Base-by-base conservation (phyloP, 768 basidiomycete species). In the Lactarius sanguifluus region DNA sequence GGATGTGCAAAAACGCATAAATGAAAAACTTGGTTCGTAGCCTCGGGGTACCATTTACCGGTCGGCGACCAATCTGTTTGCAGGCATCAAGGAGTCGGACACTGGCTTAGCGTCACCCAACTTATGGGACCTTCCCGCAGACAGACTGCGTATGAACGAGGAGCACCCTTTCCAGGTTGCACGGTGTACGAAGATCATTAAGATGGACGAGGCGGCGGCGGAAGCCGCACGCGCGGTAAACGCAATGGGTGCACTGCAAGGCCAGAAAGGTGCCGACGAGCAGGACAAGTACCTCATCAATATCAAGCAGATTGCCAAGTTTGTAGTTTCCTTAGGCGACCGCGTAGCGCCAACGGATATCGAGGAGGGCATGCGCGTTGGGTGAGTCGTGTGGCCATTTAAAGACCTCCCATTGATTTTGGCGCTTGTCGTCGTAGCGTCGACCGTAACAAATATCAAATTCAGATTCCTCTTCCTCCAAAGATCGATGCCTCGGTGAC, bases 301-400 rank as follows among this genome's bases (percentile, higher is more conserved):
- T 76, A 96, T 99, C 78, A 97, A 98, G 77, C 97, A 99, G 80
- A 97, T 98, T 74, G 97, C 97, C 10, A 99, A 99, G 79, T 98
- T 98, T 75, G 97, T 99, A 12, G 97, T 99, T 52, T 97, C 95
- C 23, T 80, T 99, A 5, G 96, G 95, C 23, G 97, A 99, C 71
- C 89, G 94, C 50, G 95, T 99, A 2, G 93, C 97, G 28, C 92
- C 95, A 13, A 97, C 96, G 2, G 97, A 99, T 80, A 95, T 99
- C 61, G 97, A 99, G 77, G 97, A 99, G 81, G 97, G 97, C n/a
- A 99, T 99, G 97, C 90, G 97, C 62, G 97, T 99, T 47, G 97
- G 96, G 96, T 98, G 74, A 74, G 92, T 81, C 15, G 30, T 63
- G 47, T 40, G 7, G 23, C 1, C 18, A 47, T 40, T 18, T 41